A percentile compares a stretch with the other conserved stretches of the same genome.
These are phyloP conservation scores for Rubia occidens DNA, from an alignment of 305 asterid genomes.

Conservation along the genomic window DNA sequence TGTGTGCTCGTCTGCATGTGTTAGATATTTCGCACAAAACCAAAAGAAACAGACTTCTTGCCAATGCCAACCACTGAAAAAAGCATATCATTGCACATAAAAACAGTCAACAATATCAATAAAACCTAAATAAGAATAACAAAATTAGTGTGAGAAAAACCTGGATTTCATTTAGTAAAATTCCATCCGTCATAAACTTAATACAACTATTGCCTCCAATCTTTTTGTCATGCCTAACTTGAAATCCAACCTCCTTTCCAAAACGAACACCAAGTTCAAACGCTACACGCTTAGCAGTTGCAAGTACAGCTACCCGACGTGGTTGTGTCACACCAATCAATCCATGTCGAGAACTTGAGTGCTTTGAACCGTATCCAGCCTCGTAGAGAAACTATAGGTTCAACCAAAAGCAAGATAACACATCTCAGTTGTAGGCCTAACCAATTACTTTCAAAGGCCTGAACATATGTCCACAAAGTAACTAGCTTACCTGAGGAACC, in stretches of 20 bases:
- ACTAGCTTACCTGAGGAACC: constrained; percentile 78
- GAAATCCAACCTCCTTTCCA: constrained; percentile 90
- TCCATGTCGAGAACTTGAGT: constrained; percentile 42
- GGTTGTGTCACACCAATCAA: constrained; percentile 96
- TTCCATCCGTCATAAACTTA: constrained; percentile 98
- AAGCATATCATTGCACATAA: not conserved
- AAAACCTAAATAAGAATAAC: not conserved
- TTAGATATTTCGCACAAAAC: not conserved
- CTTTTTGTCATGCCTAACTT: constrained; percentile 90
- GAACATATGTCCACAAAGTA: constrained; percentile 10
- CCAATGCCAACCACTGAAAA: not conserved
- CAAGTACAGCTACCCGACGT: constrained; percentile 93
- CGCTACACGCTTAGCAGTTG: constrained; percentile 95
- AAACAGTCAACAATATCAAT: not conserved
- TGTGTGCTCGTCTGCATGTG: too few species aligned
- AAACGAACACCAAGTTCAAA: constrained; percentile 72
- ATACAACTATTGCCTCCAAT: constrained; percentile 74
- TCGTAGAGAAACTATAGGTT: constrained; percentile 74
- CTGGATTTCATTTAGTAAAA: constrained; percentile 94
- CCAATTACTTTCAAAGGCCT: not conserved
- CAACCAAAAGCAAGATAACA: constrained; percentile 19
- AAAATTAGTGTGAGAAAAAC: constrained; percentile 23
- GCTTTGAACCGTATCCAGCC: constrained; percentile 70
- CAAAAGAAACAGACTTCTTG: constrained; percentile 4
- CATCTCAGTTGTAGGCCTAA: not conserved